These are phyloP conservation scores for Eleusine indica DNA, from an alignment of 176 grass and related monocot genomes.

Conservation along the genomic window DNA sequence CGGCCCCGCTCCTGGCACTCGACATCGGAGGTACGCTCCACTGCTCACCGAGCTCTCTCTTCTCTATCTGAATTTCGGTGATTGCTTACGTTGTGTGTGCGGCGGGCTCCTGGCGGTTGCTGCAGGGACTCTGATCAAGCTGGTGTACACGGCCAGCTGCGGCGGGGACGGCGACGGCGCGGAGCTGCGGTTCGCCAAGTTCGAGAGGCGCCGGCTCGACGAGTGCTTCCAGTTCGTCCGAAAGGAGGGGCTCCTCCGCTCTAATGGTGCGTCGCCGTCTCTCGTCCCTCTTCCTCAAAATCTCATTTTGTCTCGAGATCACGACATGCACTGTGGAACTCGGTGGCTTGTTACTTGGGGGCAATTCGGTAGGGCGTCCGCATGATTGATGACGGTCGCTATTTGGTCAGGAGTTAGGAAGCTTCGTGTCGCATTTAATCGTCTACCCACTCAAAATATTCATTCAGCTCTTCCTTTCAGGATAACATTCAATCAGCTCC, in stretches of 20 bases:
- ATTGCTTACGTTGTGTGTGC: background rate
- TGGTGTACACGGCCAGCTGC: constrained; percentile 73
- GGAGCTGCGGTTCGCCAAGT: constrained; percentile 81
- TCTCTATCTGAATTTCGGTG: background rate
- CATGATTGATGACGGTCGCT: background rate
- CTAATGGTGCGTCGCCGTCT: constrained; percentile 41
- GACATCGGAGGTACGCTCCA: constrained; percentile 69
- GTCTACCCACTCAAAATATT: too few species aligned
- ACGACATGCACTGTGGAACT: background rate
- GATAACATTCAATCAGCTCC: too few species aligned
- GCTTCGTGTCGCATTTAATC: background rate
- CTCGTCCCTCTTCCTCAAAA: background rate
- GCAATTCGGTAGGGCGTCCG: background rate
- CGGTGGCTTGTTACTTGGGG: background rate
- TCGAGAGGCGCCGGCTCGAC: constrained; percentile 75
- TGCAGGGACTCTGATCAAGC: constrained; percentile 88
- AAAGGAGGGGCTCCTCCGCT: constrained; percentile 51
- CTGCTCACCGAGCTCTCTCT: background rate
- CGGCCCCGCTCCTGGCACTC: constrained; percentile 69
- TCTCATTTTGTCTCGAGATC: background rate
- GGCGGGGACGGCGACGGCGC: constrained; percentile 42
- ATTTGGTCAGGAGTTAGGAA: background rate
- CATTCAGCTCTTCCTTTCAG: too few species aligned
- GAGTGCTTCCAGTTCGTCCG: constrained; percentile 79
- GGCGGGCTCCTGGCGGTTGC: background rate